phyloP scores from a whole-genome alignment of 352 stramenopile species.

The Phytopythium kandeliae region DNA sequence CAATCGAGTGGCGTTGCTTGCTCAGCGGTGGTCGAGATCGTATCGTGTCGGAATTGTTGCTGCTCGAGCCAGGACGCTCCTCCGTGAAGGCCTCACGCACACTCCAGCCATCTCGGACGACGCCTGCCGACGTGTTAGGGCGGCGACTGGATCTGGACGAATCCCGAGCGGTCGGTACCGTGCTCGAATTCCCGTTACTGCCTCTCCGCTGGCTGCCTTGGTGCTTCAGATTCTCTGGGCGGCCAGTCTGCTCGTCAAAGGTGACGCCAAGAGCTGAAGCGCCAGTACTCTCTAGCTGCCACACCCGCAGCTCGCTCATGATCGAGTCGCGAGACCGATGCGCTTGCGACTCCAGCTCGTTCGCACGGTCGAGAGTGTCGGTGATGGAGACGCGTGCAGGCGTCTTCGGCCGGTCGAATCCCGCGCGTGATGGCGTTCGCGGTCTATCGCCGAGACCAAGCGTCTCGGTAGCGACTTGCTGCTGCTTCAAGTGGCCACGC shows the following conservation, averaged over 20 bases:
- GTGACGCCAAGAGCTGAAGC: conserved; percentile 33
- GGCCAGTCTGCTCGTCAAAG: conserved; percentile 15
- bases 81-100: conserved; percentile 61
- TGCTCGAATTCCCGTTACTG: conserved; percentile 12
- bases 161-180: not conserved
- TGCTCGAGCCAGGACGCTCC: not conserved
- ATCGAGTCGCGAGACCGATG: conserved; percentile 61
- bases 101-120: conserved; percentile 27
- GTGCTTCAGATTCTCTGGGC: conserved; percentile 2
- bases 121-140: conserved; percentile 47
- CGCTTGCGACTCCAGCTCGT: conserved; percentile 54
- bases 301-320: conserved; percentile 55
- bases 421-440: not conserved
- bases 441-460: conserved; percentile 1
- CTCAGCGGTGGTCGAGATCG: not conserved
- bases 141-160: conserved; percentile 19
- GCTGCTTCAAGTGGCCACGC: not conserved
- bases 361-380: conserved; percentile 64
- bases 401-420: conserved; percentile 41
- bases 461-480: not conserved
- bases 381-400: conserved; percentile 69
- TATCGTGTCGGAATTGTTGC: not conserved
- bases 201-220: conserved; percentile 18
- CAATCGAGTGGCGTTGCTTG: conserved; percentile 4
- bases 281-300: conserved; percentile 52